Conservation (phyloP, 208 protist genomes). For the Crithidia bombi region DNA sequence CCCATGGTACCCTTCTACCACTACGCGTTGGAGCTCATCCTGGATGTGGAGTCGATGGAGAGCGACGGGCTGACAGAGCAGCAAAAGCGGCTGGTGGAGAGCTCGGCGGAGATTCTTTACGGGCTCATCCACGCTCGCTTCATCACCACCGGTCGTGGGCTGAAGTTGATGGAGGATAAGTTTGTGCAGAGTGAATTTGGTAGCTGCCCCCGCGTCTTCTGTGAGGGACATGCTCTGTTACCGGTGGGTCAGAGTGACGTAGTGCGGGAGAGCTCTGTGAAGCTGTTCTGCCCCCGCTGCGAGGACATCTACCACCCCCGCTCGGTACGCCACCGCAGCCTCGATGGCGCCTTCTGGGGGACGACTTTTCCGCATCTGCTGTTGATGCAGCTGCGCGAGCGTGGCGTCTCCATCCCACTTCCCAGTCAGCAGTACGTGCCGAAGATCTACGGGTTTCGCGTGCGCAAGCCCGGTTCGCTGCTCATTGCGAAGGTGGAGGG, state of each 20-base stretch:
- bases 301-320: slow-evolving; percentile 97
- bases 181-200: slow-evolving; percentile 96
- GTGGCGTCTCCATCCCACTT: slow-evolving; percentile 44
- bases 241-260: slow-evolving; percentile 97
- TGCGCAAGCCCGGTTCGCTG: slow-evolving; percentile 68
- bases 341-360: slow-evolving; percentile 98
- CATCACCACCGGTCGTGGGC: slow-evolving; percentile 96
- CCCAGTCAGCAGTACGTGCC: slow-evolving; percentile 94
- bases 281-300: slow-evolving; percentile 98
- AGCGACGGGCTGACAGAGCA: slow-evolving; percentile 94
- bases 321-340: slow-evolving; percentile 90
- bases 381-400: slow-evolving; percentile 81
- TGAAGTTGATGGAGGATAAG: slow-evolving; percentile 98
- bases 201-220: slow-evolving; percentile 96
- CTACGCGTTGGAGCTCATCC: slow-evolving; percentile 97
- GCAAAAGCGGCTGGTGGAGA: slow-evolving; percentile 96
- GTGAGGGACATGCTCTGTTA: slow-evolving; percentile 95
- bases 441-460: slow-evolving; percentile 97
- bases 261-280: slow-evolving; percentile 92
- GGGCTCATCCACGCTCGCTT: slow-evolving; percentile 99
- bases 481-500: slow-evolving; percentile 13
- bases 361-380: slow-evolving; percentile 97
- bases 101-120: slow-evolving; percentile 97
- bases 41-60: slow-evolving; percentile 93
- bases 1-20: slow-evolving; percentile 97